Evolutionary conservation across 345 rosid genomes (phyloP), one percentile per base, ranked within the genome.

Genomic region (Brassica cretica): DNA sequence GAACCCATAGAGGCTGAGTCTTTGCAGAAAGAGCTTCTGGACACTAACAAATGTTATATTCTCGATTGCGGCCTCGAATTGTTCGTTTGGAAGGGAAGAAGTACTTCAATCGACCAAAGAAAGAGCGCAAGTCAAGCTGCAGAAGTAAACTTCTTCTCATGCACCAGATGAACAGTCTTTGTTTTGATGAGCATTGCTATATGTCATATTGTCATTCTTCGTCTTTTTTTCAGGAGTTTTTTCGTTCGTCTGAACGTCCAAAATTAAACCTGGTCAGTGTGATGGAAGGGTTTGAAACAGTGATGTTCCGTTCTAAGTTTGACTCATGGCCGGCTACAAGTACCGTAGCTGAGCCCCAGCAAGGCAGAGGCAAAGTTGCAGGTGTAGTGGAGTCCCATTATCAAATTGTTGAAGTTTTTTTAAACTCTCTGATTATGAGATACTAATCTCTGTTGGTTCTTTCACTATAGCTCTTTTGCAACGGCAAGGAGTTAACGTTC

Each of bases 321-420:
- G 93, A 88, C 66, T 87, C 92, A 44, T 96, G 99, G 99, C 97
- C 98, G 7, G 82, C 84, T 80, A 75, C 84, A 44, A 77, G 83
- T 80, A 83, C 84, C 39, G 89, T 80, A 72, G 78, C 96, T 30
- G 95, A 91, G 55, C 86, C 98, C 9, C 97, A 91, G 82, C 98
- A 93, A 79, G 99, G 99, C 75, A 86, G 96, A 84, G 97, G 99
- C 87, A 93, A 93, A 85, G 98, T 96, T 76, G 99, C 99, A 76
- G 98, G 99, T 96, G 60, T 51, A 66, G 84, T 82, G 64, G 71
- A 55, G n/a, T n/a, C n/a, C n/a, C n/a, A n/a, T n/a, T n/a, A 53
- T 8, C 49, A 30, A 30, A 64, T 75, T 25, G 2, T 56, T 70
- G 5, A 18, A n/a, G 62, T 60, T 72, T 21, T 60, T 72, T 21